Evolutionary conservation across 176 grass and related monocot genomes (phyloP), one percentile per base, ranked within the genome.

Genomic region (Cocos nucifera): DNA sequence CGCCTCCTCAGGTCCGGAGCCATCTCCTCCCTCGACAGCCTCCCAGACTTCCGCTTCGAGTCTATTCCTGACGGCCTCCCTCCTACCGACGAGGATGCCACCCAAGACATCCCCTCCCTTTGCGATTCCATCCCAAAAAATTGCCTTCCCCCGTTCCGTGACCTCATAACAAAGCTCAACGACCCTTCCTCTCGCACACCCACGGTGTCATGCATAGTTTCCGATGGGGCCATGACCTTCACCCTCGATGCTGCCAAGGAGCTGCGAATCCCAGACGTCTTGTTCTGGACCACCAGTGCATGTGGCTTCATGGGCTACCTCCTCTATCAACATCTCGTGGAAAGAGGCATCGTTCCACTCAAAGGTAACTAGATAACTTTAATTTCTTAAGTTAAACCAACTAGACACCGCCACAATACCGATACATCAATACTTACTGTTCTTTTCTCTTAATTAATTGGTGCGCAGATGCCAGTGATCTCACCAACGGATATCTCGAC

Each of bases 21-120:
- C n/a, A n/a, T 62, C 60, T 62, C 60, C 18, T 21, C n/a, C 30
- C 29, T 19, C 18, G 30, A 21, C 60, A 6, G 7, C 30, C 32
- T 62, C 2, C 60, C 60, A 1, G 60, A 62, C 32, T 62, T 62
- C 32, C 60, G 60, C 60, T 62, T 62, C 60, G 60, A 62, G 29
- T 22, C 30, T n/a, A 62, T 62, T 18, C 60, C 60, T 6, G 60
- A 62, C 60, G 60, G 60, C 60, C 60, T 62, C 60, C 60, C 32
- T 19, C 60, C 60, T 19, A 44, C 60, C 17, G 60, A 21, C 60
- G 10, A 18, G 5, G 26, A 60, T 15, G 60, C 30, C 7, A 62
- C 60, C 17, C 60, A 62, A 30, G 29, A 62, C 60, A 49, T 49
- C 32, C 60, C 30, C 17, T 19, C 30, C 17, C 60, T 62, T n/a